These are phyloP conservation scores for Smittium mucronatum DNA, from an alignment of 371 early-diverging fungal species.

Conservation along the genomic window DNA sequence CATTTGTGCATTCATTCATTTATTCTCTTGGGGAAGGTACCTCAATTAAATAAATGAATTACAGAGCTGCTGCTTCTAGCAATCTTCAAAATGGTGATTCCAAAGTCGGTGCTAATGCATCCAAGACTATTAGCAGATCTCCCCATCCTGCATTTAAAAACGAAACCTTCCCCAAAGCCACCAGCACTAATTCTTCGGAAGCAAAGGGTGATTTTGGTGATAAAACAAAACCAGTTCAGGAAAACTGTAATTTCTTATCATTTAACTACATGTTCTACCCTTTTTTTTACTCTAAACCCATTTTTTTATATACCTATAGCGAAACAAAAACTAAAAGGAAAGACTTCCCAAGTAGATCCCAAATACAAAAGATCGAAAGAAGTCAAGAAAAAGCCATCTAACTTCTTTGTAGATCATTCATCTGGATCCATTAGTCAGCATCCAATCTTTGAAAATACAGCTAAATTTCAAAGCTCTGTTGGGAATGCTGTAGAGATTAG, in stretches of 20 bases:
- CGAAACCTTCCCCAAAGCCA: neutral
- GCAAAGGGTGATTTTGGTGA: neutral
- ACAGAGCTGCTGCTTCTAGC: neutral
- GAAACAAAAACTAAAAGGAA: neutral
- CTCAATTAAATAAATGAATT: neutral
- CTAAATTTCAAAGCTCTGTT: neutral
- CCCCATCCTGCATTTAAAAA: neutral
- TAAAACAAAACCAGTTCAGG: neutral
- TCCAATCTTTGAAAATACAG: neutral
- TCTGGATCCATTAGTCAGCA: neutral
- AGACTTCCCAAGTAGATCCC: neutral
- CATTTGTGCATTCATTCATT: neutral
- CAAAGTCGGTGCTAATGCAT: neutral
- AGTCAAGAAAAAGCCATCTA: neutral
- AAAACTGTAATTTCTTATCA: neutral
- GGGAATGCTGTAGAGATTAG: slow-evolving; percentile 16
- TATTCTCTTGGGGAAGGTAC: neutral
- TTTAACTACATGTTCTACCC: neutral
- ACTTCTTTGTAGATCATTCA: neutral
- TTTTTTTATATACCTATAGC: neutral
- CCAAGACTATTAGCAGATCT: neutral
- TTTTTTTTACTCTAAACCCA: neutral
- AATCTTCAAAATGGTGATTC: neutral
- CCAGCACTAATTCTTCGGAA: neutral
- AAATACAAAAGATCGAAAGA: neutral